Base-by-base conservation (phyloP, 1,139 yeast genomes). In the Yamadazyma pseudoaaseri region DNA sequence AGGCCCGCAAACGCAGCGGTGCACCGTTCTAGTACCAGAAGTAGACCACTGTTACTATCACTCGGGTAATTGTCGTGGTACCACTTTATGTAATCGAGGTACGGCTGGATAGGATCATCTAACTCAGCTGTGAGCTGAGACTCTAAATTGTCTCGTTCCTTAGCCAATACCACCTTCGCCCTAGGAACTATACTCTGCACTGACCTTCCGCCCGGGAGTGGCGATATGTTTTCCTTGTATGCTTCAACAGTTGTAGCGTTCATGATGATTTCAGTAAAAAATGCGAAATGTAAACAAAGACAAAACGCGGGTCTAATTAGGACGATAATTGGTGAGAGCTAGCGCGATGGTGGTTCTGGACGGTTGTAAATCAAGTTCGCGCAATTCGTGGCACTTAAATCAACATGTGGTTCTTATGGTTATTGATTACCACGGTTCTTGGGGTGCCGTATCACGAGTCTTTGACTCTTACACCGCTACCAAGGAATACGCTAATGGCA, bases 81-180 rank as follows among this genome's bases (percentile, higher is more conserved):
- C 96, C 96, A 90, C 11, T 65, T 57, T 11, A 90, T 69, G 46
- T 86, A 89, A 14, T 81, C 81, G 15, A 86, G 49, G 56, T 73
- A 87, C 1, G 79, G 75, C 39, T 83, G 86, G 18, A 89, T 57
- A 0, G 97, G 96, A 51, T 90, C 97, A 57, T 89, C 96, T 26
- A 78, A 55, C 16, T 81, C 84, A 11, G 8, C n/a, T 6, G 7
- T 6, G 6, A 22, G 6, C n/a, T 9, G 6, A 8, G 13, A 6
- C 1, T 75, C 81, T 2, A 75, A 46, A 1, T 70, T 64, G 12
- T 50, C 52, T 22, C n/a, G 7, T 22, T 22, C 25, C 13, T 6
- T 6, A 9, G n/a, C 7, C 6, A 22, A 12, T 8, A 22, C 12
- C 6, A 7, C 12, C 25, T 22, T 22, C 12, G 25, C 12, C 13